These are phyloP conservation scores for Jatropha multifida DNA, from an alignment of 441 rosid genomes.

Conservation along the genomic window DNA sequence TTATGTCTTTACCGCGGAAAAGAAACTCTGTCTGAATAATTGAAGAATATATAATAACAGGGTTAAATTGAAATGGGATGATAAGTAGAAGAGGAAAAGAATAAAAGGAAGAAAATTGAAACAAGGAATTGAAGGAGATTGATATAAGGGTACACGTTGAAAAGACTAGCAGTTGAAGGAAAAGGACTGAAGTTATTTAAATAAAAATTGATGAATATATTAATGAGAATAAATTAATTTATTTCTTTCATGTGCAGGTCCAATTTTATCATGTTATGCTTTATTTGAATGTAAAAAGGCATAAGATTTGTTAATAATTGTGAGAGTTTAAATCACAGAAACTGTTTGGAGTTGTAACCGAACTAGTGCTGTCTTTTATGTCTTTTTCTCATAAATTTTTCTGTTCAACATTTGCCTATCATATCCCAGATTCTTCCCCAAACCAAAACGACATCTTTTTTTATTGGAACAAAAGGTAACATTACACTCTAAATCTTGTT, in stretches of 20 bases:
- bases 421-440: background rate
- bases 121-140: background rate
- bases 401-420: conserved; percentile 9
- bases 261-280: conserved; percentile 8
- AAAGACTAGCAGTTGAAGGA: background rate
- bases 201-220: background rate
- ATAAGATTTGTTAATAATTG: conserved; percentile 17
- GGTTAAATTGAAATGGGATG: background rate
- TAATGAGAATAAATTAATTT: background rate
- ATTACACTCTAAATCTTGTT: conserved; percentile 2
- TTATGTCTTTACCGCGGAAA: conserved; percentile 11
- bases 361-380: background rate
- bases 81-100: background rate
- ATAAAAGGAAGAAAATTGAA: background rate
- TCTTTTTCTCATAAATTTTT: conserved; percentile 2
- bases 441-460: background rate
- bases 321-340: background rate
- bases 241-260: background rate
- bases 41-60: background rate
- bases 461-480: background rate
- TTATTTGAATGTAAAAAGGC: conserved; percentile 5
- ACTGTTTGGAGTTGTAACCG: conserved; percentile 13
- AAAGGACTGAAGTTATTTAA: background rate
- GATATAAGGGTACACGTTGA: background rate
- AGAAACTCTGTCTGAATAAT: background rate